Conservation (phyloP, 768 basidiomycete genomes). For the Trichaptum fuscoviolaceum region DNA sequence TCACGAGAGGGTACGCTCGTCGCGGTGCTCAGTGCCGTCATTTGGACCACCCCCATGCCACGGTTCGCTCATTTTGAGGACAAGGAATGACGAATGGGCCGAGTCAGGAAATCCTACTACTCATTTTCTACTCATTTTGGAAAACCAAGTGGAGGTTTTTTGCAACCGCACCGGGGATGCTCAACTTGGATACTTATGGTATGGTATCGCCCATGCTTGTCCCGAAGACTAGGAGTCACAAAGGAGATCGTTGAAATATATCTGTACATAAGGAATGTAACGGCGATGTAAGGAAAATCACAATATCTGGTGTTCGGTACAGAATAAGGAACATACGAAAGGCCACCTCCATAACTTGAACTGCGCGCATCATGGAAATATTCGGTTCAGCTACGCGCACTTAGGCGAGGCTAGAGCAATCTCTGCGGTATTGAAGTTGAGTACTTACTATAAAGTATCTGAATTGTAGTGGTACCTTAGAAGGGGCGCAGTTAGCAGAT, state of each 20-base stretch:
- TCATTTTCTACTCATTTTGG: not conserved
- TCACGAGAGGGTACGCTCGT: not conserved
- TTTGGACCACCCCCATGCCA: not conserved
- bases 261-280: not conserved
- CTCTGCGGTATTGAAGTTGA: no score
- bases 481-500: not conserved
- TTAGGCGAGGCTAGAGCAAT: no score
- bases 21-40: not conserved
- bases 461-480: no score
- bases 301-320: not conserved
- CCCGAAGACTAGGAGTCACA: not conserved
- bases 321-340: not conserved
- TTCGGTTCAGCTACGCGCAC: no score
- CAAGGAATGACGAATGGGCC: not conserved
- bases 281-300: no score
- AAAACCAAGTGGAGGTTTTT: not conserved
- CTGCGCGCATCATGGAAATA: no score
- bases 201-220: not conserved
- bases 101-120: not conserved
- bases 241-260: not conserved
- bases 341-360: no score
- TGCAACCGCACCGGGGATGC: not conserved
- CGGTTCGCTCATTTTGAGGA: no score
- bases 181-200: no score
- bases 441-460: no score